Evolutionary conservation across 73 alveolate species (phyloP), one percentile per base, ranked within the genome.

Genomic region (Tetrahymena borealis): DNA sequence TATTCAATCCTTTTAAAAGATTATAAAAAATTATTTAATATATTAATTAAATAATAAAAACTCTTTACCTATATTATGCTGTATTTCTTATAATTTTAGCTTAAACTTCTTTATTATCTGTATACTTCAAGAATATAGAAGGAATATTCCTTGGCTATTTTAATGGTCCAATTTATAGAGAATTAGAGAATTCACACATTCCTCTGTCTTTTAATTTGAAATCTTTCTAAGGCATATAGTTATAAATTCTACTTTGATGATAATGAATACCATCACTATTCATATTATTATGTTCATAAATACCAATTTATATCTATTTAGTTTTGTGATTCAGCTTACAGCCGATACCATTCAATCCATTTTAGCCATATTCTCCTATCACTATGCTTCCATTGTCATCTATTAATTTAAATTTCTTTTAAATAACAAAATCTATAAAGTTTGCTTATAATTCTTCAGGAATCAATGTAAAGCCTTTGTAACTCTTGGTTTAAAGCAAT

Each of bases 211-310:
- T 60, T n/a, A 60, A n/a, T 35, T 60, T 60, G 10, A 15, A 60
- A 60, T 60, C 85, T 60, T 60, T 60, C 13, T 60, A 60, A 1
- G 85, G 85, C 85, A 60, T 60, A 10, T 20, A 60, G 13, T 60
- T 60, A 60, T 60, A 60, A 24, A 60, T 60, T 60, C 85, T 60
- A 16, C 85, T 60, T 9, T 60, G 31, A 60, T 60, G 85, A 20
- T 60, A 60, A 60, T 60, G 85, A 60, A 60, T 60, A 60, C 85
- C 85, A 60, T 60, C 85, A 60, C 85, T 60, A n/a, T 60, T 60
- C n/a, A 60, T 24, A 60, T 60, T 32, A 60, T 60, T 60, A 60
- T 60, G 85, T 28, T 60, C 85, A 20, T 60, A 60, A 24, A 60
- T 60, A 3, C 85, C 85, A 20, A 60, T 60, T 60, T 60, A n/a